A percentile compares a stretch with the other conserved stretches of the same genome.
Evolutionary conservation across 495 filamentous ascomycete species (phyloP).

Genomic region (Lepidopterella palustris): DNA sequence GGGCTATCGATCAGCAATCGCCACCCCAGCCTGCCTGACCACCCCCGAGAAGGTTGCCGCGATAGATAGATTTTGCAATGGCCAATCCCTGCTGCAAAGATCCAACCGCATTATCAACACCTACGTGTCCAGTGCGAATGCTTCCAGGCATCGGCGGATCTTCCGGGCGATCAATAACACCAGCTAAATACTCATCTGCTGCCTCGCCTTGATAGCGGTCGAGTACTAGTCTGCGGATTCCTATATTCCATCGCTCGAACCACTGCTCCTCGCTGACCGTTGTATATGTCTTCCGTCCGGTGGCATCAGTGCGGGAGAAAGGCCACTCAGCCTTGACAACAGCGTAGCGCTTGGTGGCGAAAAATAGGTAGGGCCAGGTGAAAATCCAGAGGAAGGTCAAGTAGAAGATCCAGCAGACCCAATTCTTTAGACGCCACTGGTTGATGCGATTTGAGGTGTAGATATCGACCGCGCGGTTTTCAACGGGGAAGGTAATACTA

Average conservation of each 20-base stretch:
- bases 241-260: slow-evolving; percentile 26
- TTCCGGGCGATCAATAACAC: slow-evolving; percentile 19
- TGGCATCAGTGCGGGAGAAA: slow-evolving; percentile 36
- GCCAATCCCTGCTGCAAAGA: slow-evolving; percentile 21
- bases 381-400: slow-evolving; percentile 56
- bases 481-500: slow-evolving; percentile 46
- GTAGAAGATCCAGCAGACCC: slow-evolving; percentile 54
- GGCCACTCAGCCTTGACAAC: slow-evolving; percentile 50
- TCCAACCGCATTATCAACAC: slow-evolving; percentile 28
- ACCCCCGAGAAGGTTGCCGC: slow-evolving; percentile 9
- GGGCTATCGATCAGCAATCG: slow-evolving; percentile 13
- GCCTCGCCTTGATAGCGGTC: slow-evolving; percentile 28
- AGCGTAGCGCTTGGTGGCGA: slow-evolving; percentile 55
- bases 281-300: slow-evolving; percentile 36
- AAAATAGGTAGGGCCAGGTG: slow-evolving; percentile 57
- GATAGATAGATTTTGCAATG: slow-evolving; percentile 19
- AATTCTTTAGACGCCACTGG: slow-evolving; percentile 49
- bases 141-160: slow-evolving; percentile 25
- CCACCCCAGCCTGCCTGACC: slow-evolving; percentile 24
- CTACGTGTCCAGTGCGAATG: slow-evolving; percentile 24
- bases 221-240: slow-evolving; percentile 21
- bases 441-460: slow-evolving; percentile 52
- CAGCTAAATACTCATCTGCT: slow-evolving; percentile 2
- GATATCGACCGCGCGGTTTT: slow-evolving; percentile 43
- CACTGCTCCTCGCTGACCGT: slow-evolving; percentile 28